Percentiles rank a stretch among this genome's conserved stretches.
phyloP scores from a whole-genome alignment of 495 filamentous ascomycete genomes.

The Clavariopsis aquatica region DNA sequence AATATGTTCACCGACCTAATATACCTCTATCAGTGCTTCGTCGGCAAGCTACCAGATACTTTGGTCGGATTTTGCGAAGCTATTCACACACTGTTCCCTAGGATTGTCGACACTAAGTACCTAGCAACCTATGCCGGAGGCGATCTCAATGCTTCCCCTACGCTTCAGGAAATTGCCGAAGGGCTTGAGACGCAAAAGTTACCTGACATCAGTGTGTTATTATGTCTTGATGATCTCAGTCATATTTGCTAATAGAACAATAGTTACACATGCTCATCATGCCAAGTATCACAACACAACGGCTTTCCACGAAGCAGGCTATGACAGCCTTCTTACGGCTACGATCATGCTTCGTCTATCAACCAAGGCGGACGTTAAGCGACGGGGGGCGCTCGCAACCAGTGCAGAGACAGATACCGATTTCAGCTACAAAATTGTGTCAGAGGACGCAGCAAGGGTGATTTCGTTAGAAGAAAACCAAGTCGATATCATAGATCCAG shows the following conservation, averaged over 20 bases:
- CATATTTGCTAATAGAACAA: conserved; percentile 15
- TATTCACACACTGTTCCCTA: conserved; percentile 63
- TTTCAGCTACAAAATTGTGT: conserved; percentile 5
- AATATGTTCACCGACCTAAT: conserved; percentile 75
- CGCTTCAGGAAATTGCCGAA: conserved; percentile 54
- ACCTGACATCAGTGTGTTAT: conserved; percentile 52
- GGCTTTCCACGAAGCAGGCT: conserved; percentile 68
- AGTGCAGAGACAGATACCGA: background rate
- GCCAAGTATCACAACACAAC: conserved; percentile 51
- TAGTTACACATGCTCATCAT: conserved; percentile 49
- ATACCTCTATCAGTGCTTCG: conserved; percentile 69
- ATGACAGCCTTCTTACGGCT: conserved; percentile 70
- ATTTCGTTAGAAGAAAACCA: background rate
- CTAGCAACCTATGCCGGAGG: conserved; percentile 61
- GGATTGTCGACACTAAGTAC: conserved; percentile 77
- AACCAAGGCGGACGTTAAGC: conserved; percentile 50
- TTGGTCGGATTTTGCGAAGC: conserved; percentile 60
- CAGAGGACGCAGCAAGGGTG: background rate
- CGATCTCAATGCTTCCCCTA: conserved; percentile 53
- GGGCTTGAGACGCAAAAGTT: conserved; percentile 44
- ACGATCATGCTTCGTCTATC: conserved; percentile 64
- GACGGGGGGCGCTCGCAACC: background rate
- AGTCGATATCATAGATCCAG: background rate
- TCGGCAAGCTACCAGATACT: conserved; percentile 63
- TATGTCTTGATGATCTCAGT: conserved; percentile 1